Evolutionary conservation across 768 basidiomycete species (phyloP), one percentile per base, ranked within the genome.

Genomic region (Mycena capillaripes): DNA sequence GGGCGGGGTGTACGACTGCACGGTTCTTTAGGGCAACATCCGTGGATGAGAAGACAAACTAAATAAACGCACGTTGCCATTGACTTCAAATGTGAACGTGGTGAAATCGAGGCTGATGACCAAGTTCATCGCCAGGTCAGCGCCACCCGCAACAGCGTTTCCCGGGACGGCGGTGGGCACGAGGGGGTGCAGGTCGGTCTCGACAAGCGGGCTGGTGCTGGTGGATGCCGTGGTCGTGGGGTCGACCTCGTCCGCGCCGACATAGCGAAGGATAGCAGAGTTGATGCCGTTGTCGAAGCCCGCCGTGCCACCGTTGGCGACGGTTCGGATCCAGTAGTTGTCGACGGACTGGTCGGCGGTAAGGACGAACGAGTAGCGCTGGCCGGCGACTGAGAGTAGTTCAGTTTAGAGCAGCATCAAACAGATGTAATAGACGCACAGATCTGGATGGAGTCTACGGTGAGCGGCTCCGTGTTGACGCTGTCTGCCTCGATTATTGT

Each of bases 281-380:
- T 88, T 89, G 70, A 85, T 80, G 7, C 84, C 84, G n/a, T 78
- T 80, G 0, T 70, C 75, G 60, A 86, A 86, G 21, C 76, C 82
- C 19, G 78, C 56, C 5, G 61, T 71, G 0, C 81, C 73, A 36
- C 72, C 67, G 70, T 78, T 75, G 61, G 80, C 80, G 53, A 80
- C 69, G 21, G 84, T 79, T 56, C 84, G 84, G 52, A 86, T 80
- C 84, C 85, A 91, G 78, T 91, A 92, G 76, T 90, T 92, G 2
- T 78, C 82, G 29, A 86, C 74, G 0, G 82, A 73, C 60, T 89
- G 84, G 73, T 88, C 77, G n/a, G 89, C 87, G 17, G 77, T 81
- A 19, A 89, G 75, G 14, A 90, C 81, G 42, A 79, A 79, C 14
- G 86, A 87, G 63, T 87, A 86, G 4, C 86, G 81, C 65, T 85